Evolutionary conservation across 352 stramenopile species (phyloP), one percentile per base, ranked within the genome.

Genomic region (Aphanomyces cochlioides): DNA sequence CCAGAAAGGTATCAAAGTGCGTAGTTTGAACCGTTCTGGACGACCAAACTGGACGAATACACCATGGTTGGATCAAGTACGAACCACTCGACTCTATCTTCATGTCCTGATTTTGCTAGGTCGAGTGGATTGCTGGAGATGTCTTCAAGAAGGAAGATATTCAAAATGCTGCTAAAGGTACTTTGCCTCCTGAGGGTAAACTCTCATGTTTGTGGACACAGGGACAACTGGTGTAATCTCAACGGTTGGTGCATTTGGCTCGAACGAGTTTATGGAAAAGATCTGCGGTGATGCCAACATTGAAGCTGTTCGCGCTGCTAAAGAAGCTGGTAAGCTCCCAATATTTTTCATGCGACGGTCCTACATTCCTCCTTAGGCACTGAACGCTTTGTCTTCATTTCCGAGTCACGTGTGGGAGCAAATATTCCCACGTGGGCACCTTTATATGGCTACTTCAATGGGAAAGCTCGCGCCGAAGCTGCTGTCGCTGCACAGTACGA

Each of bases 251-350:
- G 88, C 85, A 3, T 96, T 97, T 63, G 90, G 90, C 0, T 87
- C 67, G 69, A 91, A 96, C 66, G 87, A 93, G 21, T 81, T 92
- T 34, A 96, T 97, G 90, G 78, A 96, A 73, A 84, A 85, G 67
- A 80, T 96, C 74, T 96, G 89, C 57, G 89, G 90, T 45, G 90
- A 96, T 73, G 82, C 90, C 13, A 96, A 80, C 43, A 92, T 96
- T 47, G 60, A 83, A n/a, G 84, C 84, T 4, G 87, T 84, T 5
- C 70, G 73, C n/a, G 89, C 83, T 3, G 89, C 89, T 1, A 82
- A 93, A 67, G 81, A 90, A 69, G 81, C 82, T 21, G 85, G 84
- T 63, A 56, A 10, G 8, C 74, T 12, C 8, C 19, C 6, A n/a
- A 40, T 56, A 5, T 54, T 39, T 17, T 54, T n/a, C 39, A 53